Base-by-base conservation (phyloP, 805 yeast species). In the Metschnikowia lochheadii region DNA sequence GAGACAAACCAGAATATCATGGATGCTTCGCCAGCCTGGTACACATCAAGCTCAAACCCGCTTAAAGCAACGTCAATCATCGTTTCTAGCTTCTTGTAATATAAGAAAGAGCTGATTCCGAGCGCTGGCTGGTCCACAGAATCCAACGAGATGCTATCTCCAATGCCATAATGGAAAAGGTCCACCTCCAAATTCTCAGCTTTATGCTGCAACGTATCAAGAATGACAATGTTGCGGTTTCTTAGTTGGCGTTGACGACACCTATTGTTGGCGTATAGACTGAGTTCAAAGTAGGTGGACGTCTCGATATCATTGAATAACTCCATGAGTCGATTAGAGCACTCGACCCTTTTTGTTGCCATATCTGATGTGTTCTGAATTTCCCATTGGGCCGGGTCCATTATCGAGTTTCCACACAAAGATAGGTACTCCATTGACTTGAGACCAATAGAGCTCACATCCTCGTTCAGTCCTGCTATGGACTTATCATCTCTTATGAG, bases 131-230 rank as follows among this genome's bases (percentile, higher is more conserved):
- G 70, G n/a, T 63, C 69, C 21, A 35, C 51, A 3, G 40, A 46
- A 14, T 40, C 35, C 6, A 52, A 48, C 3, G 46, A 38, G 8
- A 72, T 50, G 37, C 58, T 59, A 20, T 74, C 75, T n/a, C 75
- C 76, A 37, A 77, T 58, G 20, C 69, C 68, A 52, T 65, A 70
- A 5, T 64, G 56, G 34, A 60, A 66, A 6, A 79, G 49, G 6
- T 70, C 73, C 14, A 75, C 56, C 62, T 89, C 97, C 35, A 83
- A 72, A 5, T 72, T 66, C 59, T 89, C 96, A 48, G 86, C 76
- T 38, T 77, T 77, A 8, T 87, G 94, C 61, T 92, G 97, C 32
- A 88, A 69, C 1, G 89, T 77, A 65, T 92, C 97, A 86, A 92
- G 88, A 56, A 42, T 77, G 59, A 49, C 82, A 61, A 60, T 78